Evolutionary conservation across 257 asterid genomes (phyloP), one percentile per base, ranked within the genome.

Genomic region (Salvia splendens): DNA sequence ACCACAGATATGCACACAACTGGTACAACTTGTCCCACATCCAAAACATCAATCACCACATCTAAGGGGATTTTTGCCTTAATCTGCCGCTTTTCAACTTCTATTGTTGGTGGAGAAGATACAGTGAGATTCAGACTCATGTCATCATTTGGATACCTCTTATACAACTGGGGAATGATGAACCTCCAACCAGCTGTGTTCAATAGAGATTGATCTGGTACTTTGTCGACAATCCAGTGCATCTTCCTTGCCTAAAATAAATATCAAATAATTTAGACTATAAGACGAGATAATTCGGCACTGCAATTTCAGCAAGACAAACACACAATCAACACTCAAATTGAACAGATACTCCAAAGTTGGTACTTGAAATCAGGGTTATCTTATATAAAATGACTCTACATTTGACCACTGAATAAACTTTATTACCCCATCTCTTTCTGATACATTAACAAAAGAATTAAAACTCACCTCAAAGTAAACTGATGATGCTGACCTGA

Each of bases 101-200:
- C 61, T 77, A 88, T 77, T 42, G 61, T 67, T 16, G 99, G 99
- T 32, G 76, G 79, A 3, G 95, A 84, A 61, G 69, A 73, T 60
- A 79, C 84, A 50, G 95, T 74, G 80, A 94, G 68, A 69, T 91
- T 87, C 73, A 94, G 82, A 78, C 62, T 81, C 89, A 94, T 81
- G 64, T 85, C 85, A 50, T 70, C 78, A 60, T 94, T 78, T 32
- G 99, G 99, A 66, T 88, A 94, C 79, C 52, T 74, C 72, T 74
- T 91, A 87, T 94, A 94, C 77, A 94, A 79, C 84, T 80, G 84
- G n/a, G 99, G 99, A 73, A 91, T 47, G 60, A 91, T 69, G 73
- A 79, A 88, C 69, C 87, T 91, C 96, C 97, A 94, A 64, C 78
- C 87, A 68, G 95, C 89, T 49, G 99, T 94, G 86, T 91, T 94